Evolutionary conservation across 2,329 filamentous ascomycete genomes (phyloP), one percentile per base, ranked within the genome.

Genomic region (Penicillium expansum): DNA sequence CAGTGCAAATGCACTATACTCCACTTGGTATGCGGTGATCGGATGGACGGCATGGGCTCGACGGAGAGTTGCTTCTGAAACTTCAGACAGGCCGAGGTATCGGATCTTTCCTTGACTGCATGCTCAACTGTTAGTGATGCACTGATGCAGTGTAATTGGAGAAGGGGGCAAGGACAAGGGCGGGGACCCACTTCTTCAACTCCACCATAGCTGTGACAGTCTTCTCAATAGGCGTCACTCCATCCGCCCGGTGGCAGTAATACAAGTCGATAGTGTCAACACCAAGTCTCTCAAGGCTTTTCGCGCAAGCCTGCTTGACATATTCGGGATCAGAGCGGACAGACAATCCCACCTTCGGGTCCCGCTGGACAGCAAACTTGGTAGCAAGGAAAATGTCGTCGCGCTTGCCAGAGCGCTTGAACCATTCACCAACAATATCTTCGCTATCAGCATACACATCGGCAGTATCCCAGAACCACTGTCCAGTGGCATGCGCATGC

Each of bases 1-100:
- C 0, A 76, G 70, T 4, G 72, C 70, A 59, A 82, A 83, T 0
- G 76, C 75, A 7, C 71, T 77, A 70, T 82, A 83, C 65, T 83
- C 82, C 29, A 81, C 69, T 64, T 84, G 80, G 2, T 80, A 71
- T 3, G 79, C 79, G 1, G 74, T 62, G 55, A 84, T 77, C 2
- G 75, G 79, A 49, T 79, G 73, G 0, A 83, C 71, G 5, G 73
- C 73, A 61, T 75, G 65, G 0, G 82, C 82, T 10, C 81, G 79
- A 3, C 81, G 78, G 1, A 83, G 67, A 0, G 80, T 79, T 0
- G 66, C 65, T 1, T 78, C 69, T 10, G 74, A 76, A 39, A 76
- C 71, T 51, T 80, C 79, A 14, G 72, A 78, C 2, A 83, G 69
- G 4, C 81, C 81, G 2, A 83, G 63, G 60, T 80, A 67, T 30